Conservation (phyloP, 441 rosid genomes). For the Corymbia citriodora region DNA sequence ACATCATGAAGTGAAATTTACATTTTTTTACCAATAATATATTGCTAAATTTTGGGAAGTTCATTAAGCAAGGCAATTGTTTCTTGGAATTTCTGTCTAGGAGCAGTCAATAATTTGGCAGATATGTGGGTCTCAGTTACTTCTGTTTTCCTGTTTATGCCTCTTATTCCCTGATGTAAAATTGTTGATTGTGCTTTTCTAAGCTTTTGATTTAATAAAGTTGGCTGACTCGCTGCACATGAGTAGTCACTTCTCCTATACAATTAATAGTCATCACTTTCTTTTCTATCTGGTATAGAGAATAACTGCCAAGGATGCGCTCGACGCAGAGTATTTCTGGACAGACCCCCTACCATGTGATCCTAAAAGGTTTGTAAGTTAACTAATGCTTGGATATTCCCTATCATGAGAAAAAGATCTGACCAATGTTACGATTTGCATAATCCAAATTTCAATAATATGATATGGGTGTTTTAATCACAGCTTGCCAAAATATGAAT, state of each 20-base stretch:
- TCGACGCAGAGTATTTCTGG: constrained; percentile 99
- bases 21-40: neutral
- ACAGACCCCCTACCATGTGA: constrained; percentile 94
- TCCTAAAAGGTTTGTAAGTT: constrained; percentile 63
- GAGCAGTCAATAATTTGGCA: neutral
- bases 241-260: neutral
- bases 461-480: neutral
- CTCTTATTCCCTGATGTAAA: neutral
- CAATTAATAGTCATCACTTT: neutral
- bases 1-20: neutral
- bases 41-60: neutral
- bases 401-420: neutral
- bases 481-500: constrained; percentile 92
- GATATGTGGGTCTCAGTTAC: neutral
- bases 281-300: constrained; percentile 37
- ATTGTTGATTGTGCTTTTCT: neutral
- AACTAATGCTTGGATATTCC: neutral
- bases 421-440: neutral
- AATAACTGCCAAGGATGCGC: constrained; percentile 94
- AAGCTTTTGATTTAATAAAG: neutral
- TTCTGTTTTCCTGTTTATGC: neutral
- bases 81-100: neutral
- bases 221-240: neutral
- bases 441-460: neutral
- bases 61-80: neutral